Evolutionary conservation across 169 alveolate genomes (phyloP).

Genomic region (Neospora caninum): DNA sequence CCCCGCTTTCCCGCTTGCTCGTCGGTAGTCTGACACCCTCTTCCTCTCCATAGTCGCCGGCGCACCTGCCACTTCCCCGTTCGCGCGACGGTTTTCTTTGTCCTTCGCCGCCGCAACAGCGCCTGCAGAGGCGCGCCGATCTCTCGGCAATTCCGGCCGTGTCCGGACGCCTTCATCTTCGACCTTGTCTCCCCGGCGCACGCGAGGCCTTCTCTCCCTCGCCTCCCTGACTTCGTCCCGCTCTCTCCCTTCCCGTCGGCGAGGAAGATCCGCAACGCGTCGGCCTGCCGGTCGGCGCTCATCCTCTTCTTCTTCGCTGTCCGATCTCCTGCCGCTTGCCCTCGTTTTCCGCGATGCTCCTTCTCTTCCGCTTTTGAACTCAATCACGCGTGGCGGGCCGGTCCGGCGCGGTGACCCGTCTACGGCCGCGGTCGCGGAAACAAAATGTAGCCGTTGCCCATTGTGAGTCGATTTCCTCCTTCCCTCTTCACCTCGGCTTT

Average conservation of each 20-base stretch:
- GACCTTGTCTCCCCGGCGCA: background rate
- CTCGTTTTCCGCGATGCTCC: background rate
- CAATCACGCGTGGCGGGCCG: background rate
- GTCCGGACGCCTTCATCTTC: background rate
- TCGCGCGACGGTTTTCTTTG: background rate
- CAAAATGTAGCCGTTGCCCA: background rate
- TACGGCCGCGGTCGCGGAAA: background rate
- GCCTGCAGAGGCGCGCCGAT: background rate
- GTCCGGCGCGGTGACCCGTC: background rate
- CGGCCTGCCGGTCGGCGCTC: background rate
- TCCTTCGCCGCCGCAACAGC: background rate
- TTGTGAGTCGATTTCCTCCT: background rate
- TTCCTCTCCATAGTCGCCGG: background rate
- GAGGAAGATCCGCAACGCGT: background rate
- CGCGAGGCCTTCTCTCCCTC: too few species aligned
- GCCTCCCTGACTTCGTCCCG: background rate
- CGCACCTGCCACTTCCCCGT: background rate
- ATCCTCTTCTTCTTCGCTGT: background rate
- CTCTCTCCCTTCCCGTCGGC: background rate
- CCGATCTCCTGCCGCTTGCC: background rate
- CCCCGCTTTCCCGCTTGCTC: too few species aligned
- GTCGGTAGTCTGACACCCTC: background rate
- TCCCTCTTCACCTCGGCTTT: background rate
- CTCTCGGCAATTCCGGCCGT: background rate
- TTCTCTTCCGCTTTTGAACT: background rate